phyloP scores from a whole-genome alignment of 2,329 filamentous ascomycete genomes.

The Neocatenulostroma microsporum region DNA sequence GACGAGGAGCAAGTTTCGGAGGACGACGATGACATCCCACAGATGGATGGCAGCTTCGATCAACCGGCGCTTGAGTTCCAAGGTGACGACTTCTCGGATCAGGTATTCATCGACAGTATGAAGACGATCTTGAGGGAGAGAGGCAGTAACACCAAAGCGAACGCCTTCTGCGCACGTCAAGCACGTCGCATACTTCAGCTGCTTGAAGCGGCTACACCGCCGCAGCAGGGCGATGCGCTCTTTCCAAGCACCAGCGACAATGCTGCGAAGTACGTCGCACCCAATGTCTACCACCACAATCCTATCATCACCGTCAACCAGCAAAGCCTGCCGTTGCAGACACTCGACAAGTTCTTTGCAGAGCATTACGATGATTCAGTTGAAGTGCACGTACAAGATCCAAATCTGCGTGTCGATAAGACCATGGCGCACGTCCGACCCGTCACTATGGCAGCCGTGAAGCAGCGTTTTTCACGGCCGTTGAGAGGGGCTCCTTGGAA shows the following conservation, averaged over 20 bases:
- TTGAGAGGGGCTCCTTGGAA: constrained; percentile 22
- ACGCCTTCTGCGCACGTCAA: constrained; percentile 13
- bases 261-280: constrained; percentile 15
- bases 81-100: not conserved
- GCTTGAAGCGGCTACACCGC: constrained; percentile 18
- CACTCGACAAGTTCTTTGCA: constrained; percentile 19
- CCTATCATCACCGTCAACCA: constrained; percentile 23
- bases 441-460: constrained; percentile 21
- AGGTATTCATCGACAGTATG: not conserved
- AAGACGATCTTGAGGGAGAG: not conserved
- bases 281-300: constrained; percentile 18
- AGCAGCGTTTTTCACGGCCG: constrained; percentile 18
- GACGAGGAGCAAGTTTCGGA: too few relatives aligned
- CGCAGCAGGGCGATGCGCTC: constrained; percentile 17
- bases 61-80: not conserved
- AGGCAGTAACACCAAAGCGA: constrained; percentile 7
- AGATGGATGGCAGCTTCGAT: not conserved
- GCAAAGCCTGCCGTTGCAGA: constrained; percentile 22
- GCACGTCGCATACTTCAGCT: constrained; percentile 18
- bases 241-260: constrained; percentile 16
- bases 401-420: constrained; percentile 10
- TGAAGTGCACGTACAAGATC: constrained; percentile 24
- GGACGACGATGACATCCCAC: too few relatives aligned
- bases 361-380: constrained; percentile 27
- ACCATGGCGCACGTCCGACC: constrained; percentile 9